Evolutionary conservation across 1,139 yeast species (phyloP).

Genomic region (Hyphopichia burtonii): DNA sequence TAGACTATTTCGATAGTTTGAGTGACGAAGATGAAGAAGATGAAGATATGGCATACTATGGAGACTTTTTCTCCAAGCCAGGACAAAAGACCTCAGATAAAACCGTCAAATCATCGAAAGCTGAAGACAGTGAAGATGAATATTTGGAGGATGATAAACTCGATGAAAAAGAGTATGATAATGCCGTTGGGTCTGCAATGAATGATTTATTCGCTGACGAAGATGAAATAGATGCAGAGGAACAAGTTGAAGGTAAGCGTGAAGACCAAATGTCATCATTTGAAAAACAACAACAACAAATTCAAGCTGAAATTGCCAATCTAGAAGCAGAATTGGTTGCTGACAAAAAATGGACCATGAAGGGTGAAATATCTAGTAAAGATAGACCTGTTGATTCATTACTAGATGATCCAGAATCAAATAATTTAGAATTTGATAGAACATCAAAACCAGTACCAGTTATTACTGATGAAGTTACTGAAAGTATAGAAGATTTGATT

Average conservation of each 20-base stretch:
- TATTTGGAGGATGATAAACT: slow-evolving; percentile 39
- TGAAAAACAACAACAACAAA: slow-evolving; percentile 77
- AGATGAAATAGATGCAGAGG: slow-evolving; percentile 24
- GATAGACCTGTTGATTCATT: slow-evolving; percentile 86
- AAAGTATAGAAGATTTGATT: slow-evolving; percentile 82
- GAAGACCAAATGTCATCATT: slow-evolving; percentile 61
- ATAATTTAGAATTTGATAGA: slow-evolving; percentile 44
- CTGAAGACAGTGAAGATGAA: slow-evolving; percentile 25
- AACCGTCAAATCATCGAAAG: slow-evolving; percentile 9
- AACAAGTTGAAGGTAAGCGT: slow-evolving; percentile 6
- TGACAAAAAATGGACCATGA: slow-evolving; percentile 90
- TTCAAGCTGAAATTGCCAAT: slow-evolving; percentile 73
- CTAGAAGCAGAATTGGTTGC: slow-evolving; percentile 87
- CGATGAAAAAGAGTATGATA: slow-evolving; percentile 44
- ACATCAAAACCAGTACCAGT: slow-evolving; percentile 72
- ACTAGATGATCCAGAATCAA: slow-evolving; percentile 39
- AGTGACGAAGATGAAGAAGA: slow-evolving; percentile 54
- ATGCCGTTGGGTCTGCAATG: slow-evolving; percentile 56
- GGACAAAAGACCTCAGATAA: slow-evolving; percentile 15
- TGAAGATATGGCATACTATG: slow-evolving; percentile 70
- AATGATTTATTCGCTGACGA: slow-evolving; percentile 63
- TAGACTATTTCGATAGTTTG: slow-evolving; percentile 60
- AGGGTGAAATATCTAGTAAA: slow-evolving; percentile 83
- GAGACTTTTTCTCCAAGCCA: slow-evolving; percentile 70
- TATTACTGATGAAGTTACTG: slow-evolving; percentile 85